These are phyloP conservation scores for Hypomontagnella monticulosa DNA, from an alignment of 495 filamentous ascomycete species.

Conservation along the genomic window DNA sequence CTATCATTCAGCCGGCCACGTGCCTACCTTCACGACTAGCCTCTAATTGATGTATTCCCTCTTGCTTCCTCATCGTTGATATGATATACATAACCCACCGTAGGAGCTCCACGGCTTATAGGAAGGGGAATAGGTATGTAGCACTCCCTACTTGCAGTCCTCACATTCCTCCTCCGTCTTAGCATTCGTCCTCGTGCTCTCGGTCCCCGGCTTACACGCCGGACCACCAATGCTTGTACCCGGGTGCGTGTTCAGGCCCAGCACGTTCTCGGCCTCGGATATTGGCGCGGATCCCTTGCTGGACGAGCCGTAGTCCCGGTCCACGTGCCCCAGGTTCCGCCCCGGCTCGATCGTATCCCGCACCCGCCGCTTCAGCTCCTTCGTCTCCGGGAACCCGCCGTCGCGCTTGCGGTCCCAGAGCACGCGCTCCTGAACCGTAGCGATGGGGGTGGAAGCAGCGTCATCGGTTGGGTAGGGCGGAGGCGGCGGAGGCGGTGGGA, in stretches of 20 bases:
- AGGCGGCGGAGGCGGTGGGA: slow-evolving; percentile 31
- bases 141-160: slow-evolving; percentile 36
- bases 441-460: slow-evolving; percentile 71
- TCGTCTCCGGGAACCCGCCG: slow-evolving; percentile 92
- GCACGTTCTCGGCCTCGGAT: slow-evolving; percentile 12
- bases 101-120: too few species aligned
- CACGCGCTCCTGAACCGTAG: slow-evolving; percentile 45
- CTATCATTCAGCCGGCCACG: too few species aligned
- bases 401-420: slow-evolving; percentile 92
- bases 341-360: slow-evolving; percentile 82
- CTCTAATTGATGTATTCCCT: too few species aligned
- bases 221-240: slow-evolving; percentile 23
- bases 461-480: slow-evolving; percentile 16
- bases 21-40: too few species aligned
- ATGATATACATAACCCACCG: too few species aligned
- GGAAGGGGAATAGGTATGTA: too few species aligned
- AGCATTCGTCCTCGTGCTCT: slow-evolving; percentile 24
- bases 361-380: slow-evolving; percentile 88
- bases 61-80: too few species aligned
- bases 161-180: slow-evolving; percentile 30
- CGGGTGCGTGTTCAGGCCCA: slow-evolving; percentile 26
- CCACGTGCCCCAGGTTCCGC: slow-evolving; percentile 84
- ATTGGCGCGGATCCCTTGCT: background rate
- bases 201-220: slow-evolving; percentile 17
- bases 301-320: slow-evolving; percentile 55